Percentiles rank a stretch among this genome's conserved stretches.
Conservation (phyloP, 176 grass and related monocot species). For the Eremochloa ophiuroides region DNA sequence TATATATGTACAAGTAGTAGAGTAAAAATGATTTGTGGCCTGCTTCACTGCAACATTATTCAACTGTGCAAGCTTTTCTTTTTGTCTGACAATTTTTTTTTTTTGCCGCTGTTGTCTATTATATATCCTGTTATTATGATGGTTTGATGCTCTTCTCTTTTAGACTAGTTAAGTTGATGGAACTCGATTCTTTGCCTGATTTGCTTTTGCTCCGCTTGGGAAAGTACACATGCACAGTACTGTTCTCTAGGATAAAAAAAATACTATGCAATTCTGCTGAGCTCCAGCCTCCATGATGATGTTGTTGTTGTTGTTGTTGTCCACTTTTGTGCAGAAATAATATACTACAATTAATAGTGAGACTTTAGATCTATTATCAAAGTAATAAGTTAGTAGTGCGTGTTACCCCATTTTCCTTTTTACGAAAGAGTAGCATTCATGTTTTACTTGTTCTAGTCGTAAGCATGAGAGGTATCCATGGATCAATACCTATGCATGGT, state of each 20-base stretch:
- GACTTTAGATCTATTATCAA: neutral
- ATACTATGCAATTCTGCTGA: neutral
- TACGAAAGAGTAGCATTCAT: neutral
- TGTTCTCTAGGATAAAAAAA: neutral
- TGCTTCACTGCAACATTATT: neutral
- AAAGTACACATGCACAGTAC: neutral
- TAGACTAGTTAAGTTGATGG: neutral
- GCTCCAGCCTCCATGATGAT: neutral
- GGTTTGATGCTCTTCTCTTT: neutral
- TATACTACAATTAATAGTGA: neutral
- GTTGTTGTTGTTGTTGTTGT: too few species aligned
- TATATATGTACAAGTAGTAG: neutral
- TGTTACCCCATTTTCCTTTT: neutral
- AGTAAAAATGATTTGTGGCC: neutral
- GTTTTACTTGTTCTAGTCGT: neutral
- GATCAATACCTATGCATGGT: neutral
- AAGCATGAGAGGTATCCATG: neutral
- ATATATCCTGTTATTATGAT: too few species aligned
- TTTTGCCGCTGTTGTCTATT: neutral
- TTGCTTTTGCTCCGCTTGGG: neutral
- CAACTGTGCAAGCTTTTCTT: neutral
- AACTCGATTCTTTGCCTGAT: constrained; percentile 7
- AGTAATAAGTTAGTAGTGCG: neutral
- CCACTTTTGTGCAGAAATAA: neutral
- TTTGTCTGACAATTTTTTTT: neutral